phyloP scores from a whole-genome alignment of 2,329 filamentous ascomycete species.

The Annulohypoxylon truncatum region DNA sequence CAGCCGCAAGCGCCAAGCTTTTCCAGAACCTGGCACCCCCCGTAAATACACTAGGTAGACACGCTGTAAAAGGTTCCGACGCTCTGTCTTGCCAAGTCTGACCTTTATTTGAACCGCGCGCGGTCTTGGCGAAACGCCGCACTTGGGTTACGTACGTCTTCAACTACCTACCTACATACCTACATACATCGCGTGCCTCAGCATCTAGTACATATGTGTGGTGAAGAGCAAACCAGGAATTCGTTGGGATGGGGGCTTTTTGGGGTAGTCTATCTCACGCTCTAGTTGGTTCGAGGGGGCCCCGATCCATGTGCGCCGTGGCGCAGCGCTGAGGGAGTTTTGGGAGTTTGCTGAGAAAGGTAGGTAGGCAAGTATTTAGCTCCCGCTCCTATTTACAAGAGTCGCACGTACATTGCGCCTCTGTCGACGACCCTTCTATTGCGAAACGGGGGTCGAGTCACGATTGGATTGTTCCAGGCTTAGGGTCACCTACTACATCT shows the following conservation, averaged over 20 bases:
- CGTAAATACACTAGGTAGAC: not conserved
- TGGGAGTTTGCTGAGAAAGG: not conserved
- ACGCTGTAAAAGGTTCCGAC: not conserved
- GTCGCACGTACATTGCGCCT: slow-evolving; percentile 20
- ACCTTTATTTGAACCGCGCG: slow-evolving; percentile 38
- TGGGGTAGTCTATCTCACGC: not conserved
- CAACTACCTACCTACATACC: not conserved
- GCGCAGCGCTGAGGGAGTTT: not conserved
- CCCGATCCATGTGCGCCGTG: not conserved
- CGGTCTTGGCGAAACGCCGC: slow-evolving; percentile 33
- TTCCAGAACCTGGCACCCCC: not conserved
- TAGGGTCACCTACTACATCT: not conserved
- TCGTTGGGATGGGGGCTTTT: not conserved
- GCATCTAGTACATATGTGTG: too few relatives aligned
- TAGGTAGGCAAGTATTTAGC: too few relatives aligned
- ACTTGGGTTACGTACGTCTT: not conserved
- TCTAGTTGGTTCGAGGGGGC: not conserved
- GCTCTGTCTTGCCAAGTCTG: not conserved
- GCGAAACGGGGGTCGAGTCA: slow-evolving; percentile 1
- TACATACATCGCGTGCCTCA: not conserved
- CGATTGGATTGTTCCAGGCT: not conserved
- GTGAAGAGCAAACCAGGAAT: not conserved
- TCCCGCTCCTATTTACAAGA: not conserved
- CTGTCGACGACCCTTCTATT: not conserved
- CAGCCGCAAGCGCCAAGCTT: too few relatives aligned